Conservation (phyloP, 805 yeast species). For the Tetrapisispora pingtungensis region DNA sequence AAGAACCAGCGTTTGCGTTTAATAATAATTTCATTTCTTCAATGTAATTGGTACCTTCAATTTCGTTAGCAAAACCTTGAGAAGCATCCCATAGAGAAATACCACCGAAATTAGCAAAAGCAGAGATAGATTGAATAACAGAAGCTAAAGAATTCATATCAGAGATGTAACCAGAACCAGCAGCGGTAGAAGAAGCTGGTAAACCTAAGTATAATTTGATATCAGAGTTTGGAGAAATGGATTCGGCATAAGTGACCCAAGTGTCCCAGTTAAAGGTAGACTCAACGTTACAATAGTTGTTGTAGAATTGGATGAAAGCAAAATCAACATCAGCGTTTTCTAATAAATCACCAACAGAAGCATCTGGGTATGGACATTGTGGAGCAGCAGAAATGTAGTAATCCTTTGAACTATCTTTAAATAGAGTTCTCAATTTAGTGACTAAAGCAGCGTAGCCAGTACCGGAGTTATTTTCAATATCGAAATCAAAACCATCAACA, state of each 20-base stretch:
- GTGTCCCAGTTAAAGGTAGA: constrained; percentile 55
- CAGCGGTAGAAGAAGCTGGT: constrained; percentile 54
- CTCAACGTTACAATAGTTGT: constrained; percentile 61
- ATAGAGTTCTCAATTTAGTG: constrained; percentile 40
- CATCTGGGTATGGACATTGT: constrained; percentile 85
- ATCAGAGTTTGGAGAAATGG: constrained; percentile 53
- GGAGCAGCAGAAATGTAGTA: constrained; percentile 86
- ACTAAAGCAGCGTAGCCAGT: constrained; percentile 63
- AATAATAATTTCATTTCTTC: constrained; percentile 36
- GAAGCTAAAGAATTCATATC: constrained; percentile 31
- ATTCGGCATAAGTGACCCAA: constrained; percentile 58
- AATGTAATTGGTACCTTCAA: constrained; percentile 37
- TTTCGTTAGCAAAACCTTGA: constrained; percentile 44
- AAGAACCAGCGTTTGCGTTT: constrained; percentile 12
- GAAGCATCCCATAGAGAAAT: constrained; percentile 89
- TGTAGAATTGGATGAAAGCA: constrained; percentile 82
- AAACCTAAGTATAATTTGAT: constrained; percentile 67
- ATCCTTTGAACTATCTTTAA: constrained; percentile 43
- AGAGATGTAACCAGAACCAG: constrained; percentile 53
- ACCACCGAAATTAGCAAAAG: constrained; percentile 71
- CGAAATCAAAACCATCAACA: constrained; percentile 90
- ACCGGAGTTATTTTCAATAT: constrained; percentile 57
- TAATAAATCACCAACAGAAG: constrained; percentile 48
- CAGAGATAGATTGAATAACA: constrained; percentile 62
- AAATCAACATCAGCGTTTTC: constrained; percentile 59